Evolutionary conservation across 2,329 filamentous ascomycete species (phyloP).

Genomic region (Scedosporium apiospermum): DNA sequence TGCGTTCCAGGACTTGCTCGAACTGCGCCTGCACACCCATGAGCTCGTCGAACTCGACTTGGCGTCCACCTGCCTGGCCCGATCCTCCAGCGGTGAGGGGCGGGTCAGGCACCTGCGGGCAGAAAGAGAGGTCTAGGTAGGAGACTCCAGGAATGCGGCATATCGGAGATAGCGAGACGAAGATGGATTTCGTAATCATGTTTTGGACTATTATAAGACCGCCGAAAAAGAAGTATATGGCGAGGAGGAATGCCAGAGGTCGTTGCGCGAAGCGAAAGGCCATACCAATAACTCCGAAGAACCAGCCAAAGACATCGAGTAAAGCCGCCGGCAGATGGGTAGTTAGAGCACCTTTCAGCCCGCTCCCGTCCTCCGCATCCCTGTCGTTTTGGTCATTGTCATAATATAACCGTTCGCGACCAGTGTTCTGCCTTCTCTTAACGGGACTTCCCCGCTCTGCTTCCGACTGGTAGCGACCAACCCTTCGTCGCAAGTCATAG

Average conservation of each 20-base stretch:
- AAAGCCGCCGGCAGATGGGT: conserved; percentile 27
- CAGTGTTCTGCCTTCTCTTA: conserved; percentile 12
- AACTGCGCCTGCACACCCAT: conserved; percentile 68
- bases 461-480: conserved; percentile 10
- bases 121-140: conserved; percentile 55
- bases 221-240: conserved; percentile 51
- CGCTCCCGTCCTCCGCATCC: background rate
- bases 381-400: conserved; percentile 3
- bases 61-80: conserved; percentile 13
- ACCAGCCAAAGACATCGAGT: conserved; percentile 35
- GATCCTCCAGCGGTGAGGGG: conserved; percentile 11
- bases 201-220: conserved; percentile 50
- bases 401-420: background rate
- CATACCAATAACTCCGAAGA: conserved; percentile 44
- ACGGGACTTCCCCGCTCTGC: conserved; percentile 13
- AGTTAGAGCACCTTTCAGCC: conserved; percentile 21
- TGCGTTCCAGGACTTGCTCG: conserved; percentile 63
- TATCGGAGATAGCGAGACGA: conserved; percentile 55
- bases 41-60: conserved; percentile 62
- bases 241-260: conserved; percentile 51
- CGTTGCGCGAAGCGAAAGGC: conserved; percentile 55
- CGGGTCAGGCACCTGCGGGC: conserved; percentile 23
- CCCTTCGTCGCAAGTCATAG: conserved; percentile 18
- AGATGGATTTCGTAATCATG: conserved; percentile 51
- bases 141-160: conserved; percentile 60